Evolutionary conservation across 225 moss, liverwort and hornwort species (phyloP).

Genomic region (Sphagnum tenellum): DNA sequence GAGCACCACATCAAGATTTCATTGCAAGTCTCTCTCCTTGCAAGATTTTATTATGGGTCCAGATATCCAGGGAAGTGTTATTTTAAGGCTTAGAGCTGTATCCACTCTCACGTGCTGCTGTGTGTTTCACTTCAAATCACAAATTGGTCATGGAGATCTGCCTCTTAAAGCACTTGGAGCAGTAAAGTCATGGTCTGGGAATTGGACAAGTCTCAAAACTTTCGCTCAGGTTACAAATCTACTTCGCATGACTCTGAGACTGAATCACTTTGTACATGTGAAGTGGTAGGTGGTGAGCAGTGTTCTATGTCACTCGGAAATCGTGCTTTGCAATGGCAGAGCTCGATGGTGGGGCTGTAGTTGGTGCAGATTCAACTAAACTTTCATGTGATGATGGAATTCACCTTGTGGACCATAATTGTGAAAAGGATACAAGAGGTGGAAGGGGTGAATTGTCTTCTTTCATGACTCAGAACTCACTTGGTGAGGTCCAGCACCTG

Average conservation of each 20-base stretch:
- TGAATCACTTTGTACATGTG: constrained; percentile 48
- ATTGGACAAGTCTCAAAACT: constrained; percentile 22
- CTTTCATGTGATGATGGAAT: too few species aligned
- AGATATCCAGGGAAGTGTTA: too few species aligned
- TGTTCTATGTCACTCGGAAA: constrained; percentile 43
- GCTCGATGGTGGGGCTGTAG: constrained; percentile 5
- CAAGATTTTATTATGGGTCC: too few species aligned
- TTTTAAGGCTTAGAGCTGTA: neutral
- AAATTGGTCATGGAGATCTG: constrained; percentile 41
- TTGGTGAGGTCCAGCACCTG: too few species aligned
- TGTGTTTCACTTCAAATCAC: constrained; percentile 35
- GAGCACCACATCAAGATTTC: too few species aligned
- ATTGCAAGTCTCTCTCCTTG: too few species aligned
- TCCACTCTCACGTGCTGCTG: neutral
- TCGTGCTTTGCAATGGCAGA: constrained; percentile 20
- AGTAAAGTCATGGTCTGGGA: constrained; percentile 16
- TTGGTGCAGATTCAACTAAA: neutral
- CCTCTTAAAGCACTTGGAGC: constrained; percentile 45
- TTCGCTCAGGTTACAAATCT: constrained; percentile 40
- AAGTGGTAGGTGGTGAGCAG: constrained; percentile 31
- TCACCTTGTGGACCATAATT: too few species aligned
- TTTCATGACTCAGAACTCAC: too few species aligned
- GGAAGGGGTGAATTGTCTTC: too few species aligned
- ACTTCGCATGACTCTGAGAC: constrained; percentile 50
- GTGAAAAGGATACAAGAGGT: too few species aligned